These are phyloP conservation scores for Filobasidium uniguttulatum DNA, from an alignment of 1,284 basidiomycete species.

Conservation along the genomic window DNA sequence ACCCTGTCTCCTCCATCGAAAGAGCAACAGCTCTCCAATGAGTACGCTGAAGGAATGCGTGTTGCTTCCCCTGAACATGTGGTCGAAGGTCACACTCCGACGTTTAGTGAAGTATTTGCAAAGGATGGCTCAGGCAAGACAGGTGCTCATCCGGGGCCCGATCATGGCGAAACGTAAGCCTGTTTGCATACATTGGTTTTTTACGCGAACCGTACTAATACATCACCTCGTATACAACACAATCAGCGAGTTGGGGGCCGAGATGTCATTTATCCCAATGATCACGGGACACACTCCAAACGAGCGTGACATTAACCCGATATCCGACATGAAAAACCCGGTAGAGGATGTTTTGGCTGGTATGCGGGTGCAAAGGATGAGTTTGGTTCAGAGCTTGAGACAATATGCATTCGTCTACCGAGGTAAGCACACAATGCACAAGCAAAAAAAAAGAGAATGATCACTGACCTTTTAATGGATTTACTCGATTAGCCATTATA, in stretches of 20 bases:
- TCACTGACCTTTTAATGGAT: too few species aligned
- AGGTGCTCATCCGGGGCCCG: too few species aligned
- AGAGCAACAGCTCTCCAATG: too few species aligned
- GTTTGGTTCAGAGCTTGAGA: slow-evolving; percentile 69
- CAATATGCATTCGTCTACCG: slow-evolving; percentile 84
- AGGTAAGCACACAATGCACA: too few species aligned
- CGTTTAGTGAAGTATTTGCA: too few species aligned
- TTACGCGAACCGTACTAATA: neutral
- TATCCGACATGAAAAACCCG: slow-evolving; percentile 56
- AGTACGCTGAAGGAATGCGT: too few species aligned
- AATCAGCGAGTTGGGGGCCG: slow-evolving; percentile 4
- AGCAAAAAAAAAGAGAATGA: too few species aligned
- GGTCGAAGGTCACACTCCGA: too few species aligned
- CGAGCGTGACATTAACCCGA: slow-evolving; percentile 43
- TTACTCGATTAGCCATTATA: slow-evolving; percentile 46
- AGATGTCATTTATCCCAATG: slow-evolving; percentile 9
- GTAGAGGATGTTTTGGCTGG: slow-evolving; percentile 65
- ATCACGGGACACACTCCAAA: slow-evolving; percentile 6
- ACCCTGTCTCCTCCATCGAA: neutral
- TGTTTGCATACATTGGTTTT: too few species aligned
- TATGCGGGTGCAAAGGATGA: slow-evolving; percentile 85
- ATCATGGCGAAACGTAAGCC: too few species aligned
- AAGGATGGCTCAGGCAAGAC: too few species aligned
- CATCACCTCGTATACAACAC: neutral
- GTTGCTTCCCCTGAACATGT: too few species aligned